phyloP scores from a whole-genome alignment of 371 early-diverging fungal genomes.

The Actinomucor elegans region DNA sequence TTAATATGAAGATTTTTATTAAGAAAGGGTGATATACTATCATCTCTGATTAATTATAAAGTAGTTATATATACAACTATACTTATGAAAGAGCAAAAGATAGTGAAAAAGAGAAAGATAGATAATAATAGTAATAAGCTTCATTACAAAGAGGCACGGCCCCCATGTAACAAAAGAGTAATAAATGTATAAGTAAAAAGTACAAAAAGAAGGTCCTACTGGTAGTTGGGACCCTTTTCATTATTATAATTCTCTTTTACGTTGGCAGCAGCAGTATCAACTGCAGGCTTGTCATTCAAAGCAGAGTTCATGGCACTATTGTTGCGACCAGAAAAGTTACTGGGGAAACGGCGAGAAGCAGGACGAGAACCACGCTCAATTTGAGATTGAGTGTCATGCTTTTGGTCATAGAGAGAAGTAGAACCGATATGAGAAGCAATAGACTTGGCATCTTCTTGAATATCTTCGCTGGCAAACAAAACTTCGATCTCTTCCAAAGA shows the following conservation, averaged over 20 bases:
- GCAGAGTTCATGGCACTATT: slow-evolving; percentile 9
- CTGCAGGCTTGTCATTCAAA: slow-evolving; percentile 27
- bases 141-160: slow-evolving; percentile 7
- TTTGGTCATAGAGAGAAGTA: slow-evolving; percentile 34
- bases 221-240: slow-evolving; percentile 43
- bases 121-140: background rate
- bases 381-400: slow-evolving; percentile 32
- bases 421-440: slow-evolving; percentile 38
- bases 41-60: background rate
- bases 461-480: slow-evolving; percentile 42
- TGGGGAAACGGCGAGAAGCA: slow-evolving; percentile 42
- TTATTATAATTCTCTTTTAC: slow-evolving; percentile 35
- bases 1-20: no score
- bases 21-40: background rate
- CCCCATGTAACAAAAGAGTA: background rate
- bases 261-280: slow-evolving; percentile 34
- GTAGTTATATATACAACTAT: slow-evolving; percentile 9
- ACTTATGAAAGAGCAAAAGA: background rate
- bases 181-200: background rate
- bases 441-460: slow-evolving; percentile 38
- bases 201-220: no score
- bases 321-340: slow-evolving; percentile 35
- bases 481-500: slow-evolving; percentile 62
- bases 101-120: slow-evolving; percentile 4
- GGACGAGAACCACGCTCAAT: slow-evolving; percentile 43